phyloP scores from a whole-genome alignment of 257 asterid species.

The Cordia subcordata region DNA sequence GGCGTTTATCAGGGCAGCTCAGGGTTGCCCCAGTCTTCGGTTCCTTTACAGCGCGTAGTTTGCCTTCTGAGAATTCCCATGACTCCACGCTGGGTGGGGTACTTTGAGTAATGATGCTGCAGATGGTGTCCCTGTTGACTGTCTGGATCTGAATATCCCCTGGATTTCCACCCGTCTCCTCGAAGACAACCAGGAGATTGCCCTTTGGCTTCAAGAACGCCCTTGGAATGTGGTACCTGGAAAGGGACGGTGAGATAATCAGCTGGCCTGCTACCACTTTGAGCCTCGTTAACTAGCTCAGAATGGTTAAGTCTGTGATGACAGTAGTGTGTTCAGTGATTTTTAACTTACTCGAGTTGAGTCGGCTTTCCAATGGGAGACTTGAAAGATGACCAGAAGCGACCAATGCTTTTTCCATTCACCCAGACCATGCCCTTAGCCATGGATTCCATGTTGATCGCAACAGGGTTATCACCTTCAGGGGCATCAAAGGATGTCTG shows the following conservation, averaged over 20 bases:
- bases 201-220: conserved; percentile 56
- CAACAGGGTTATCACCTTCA: conserved; percentile 61
- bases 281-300: no score
- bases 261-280: no score
- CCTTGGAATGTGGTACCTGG: conserved; percentile 85
- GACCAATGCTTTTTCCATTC: conserved; percentile 74
- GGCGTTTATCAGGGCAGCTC: conserved; percentile 43
- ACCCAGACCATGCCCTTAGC: conserved; percentile 88
- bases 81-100: conserved; percentile 45
- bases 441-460: conserved; percentile 63
- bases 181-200: conserved; percentile 60
- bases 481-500: conserved; percentile 85
- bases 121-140: conserved; percentile 78
- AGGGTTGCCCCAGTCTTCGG: conserved; percentile 46
- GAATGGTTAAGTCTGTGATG: no score
- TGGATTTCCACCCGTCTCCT: conserved; percentile 78
- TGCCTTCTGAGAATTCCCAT: conserved; percentile 43
- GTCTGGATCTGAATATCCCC: conserved; percentile 34
- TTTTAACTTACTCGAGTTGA: conserved; percentile 67
- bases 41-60: conserved; percentile 32
- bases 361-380: conserved; percentile 70
- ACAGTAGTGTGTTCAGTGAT: not conserved
- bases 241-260: not conserved
- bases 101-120: conserved; percentile 53
- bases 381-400: conserved; percentile 79